Percentiles rank a stretch among this genome's conserved stretches.
Conservation (phyloP, 805 yeast genomes). For the Saccharomycopsis sp. region DNA sequence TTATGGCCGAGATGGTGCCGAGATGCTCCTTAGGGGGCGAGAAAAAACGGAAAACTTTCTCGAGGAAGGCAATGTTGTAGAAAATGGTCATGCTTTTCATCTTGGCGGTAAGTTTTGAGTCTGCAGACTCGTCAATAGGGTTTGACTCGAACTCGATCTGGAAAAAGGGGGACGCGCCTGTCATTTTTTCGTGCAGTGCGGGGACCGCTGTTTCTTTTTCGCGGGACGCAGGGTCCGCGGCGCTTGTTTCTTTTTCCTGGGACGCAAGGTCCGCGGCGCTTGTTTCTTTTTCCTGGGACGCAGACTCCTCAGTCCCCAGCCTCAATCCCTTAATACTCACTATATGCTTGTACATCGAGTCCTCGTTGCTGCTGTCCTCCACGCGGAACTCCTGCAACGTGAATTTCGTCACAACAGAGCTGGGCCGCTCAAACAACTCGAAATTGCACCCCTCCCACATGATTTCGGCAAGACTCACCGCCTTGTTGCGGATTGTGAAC, state of each 20-base stretch:
- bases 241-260: conserved; percentile 10
- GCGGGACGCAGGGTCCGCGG: conserved; percentile 9
- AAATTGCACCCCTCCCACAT: conserved; percentile 77
- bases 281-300: conserved; percentile 6
- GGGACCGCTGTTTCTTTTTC: conserved; percentile 29
- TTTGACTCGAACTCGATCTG: conserved; percentile 75
- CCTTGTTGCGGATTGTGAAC: conserved; percentile 42
- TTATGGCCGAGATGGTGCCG: conserved; percentile 83
- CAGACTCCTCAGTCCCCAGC: conserved; percentile 31
- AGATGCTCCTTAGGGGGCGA: conserved; percentile 79
- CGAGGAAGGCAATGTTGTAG: conserved; percentile 79
- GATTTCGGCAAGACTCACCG: conserved; percentile 59
- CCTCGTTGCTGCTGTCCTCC: conserved; percentile 71
- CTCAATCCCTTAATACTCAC: conserved; percentile 71
- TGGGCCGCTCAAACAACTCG: conserved; percentile 68
- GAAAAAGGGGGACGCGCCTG: conserved; percentile 79
- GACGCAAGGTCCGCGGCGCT: conserved; percentile 14
- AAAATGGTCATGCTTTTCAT: conserved; percentile 83
- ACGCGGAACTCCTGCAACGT: conserved; percentile 75
- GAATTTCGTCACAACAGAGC: conserved; percentile 65
- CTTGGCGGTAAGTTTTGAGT: conserved; percentile 65
- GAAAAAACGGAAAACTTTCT: conserved; percentile 69
- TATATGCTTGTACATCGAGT: conserved; percentile 76
- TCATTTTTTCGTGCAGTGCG: no score
- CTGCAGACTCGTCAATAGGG: conserved; percentile 81